Conservation (phyloP, 2,329 filamentous ascomycete genomes). For the Diaporthe capsici region DNA sequence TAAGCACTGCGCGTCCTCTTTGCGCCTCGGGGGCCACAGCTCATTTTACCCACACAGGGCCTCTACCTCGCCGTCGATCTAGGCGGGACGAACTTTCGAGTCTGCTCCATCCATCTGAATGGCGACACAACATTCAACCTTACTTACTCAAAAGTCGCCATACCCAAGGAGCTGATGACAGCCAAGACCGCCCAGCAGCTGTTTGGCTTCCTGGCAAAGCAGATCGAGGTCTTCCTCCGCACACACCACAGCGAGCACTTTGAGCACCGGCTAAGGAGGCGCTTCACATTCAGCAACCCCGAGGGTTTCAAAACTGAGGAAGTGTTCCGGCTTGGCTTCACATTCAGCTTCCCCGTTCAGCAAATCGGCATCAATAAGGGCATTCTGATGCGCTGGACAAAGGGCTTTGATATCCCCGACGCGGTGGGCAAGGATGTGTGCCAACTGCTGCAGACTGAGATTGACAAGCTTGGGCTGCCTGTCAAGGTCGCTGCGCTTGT, state of each 20-base stretch:
- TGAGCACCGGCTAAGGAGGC: constrained; percentile 75
- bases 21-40: background rate
- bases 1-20: constrained; percentile 54
- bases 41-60: constrained; percentile 68
- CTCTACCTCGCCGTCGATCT: constrained; percentile 96
- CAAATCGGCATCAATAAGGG: constrained; percentile 97
- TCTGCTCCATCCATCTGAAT: constrained; percentile 94
- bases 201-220: constrained; percentile 92
- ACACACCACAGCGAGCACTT: constrained; percentile 92
- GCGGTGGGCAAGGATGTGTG: constrained; percentile 96
- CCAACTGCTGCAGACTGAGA: constrained; percentile 87
- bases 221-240: constrained; percentile 90
- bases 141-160: constrained; percentile 91
- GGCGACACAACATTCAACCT: constrained; percentile 96
- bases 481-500: constrained; percentile 96
- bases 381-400: constrained; percentile 95
- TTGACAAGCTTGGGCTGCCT: constrained; percentile 87
- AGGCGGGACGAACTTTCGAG: constrained; percentile 98
- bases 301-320: constrained; percentile 78
- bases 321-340: constrained; percentile 96
- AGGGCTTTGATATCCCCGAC: constrained; percentile 97
- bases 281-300: constrained; percentile 71
- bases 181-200: constrained; percentile 89
- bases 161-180: constrained; percentile 91
- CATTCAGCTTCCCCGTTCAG: constrained; percentile 96